phyloP scores from a whole-genome alignment of 129 eudicot genomes.

The Rutidosis leptorrhynchoides region DNA sequence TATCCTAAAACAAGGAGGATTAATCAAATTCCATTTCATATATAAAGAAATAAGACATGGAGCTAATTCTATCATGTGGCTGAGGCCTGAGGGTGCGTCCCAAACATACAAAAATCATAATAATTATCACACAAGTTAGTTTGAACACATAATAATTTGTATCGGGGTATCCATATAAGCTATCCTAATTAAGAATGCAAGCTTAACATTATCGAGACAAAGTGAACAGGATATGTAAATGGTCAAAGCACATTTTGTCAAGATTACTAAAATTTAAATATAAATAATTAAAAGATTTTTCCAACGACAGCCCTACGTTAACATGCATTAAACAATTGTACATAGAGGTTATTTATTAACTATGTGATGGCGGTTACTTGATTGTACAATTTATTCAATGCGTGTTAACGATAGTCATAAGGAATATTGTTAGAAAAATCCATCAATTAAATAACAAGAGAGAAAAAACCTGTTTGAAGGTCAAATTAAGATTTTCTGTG shows the following conservation, averaged over 20 bases:
- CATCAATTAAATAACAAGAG: conserved; percentile 24
- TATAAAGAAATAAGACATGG: background rate
- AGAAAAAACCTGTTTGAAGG: conserved; percentile 85
- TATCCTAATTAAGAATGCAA: background rate
- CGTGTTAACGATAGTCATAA: too few relatives aligned
- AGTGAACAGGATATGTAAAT: background rate
- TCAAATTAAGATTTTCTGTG: conserved; percentile 68
- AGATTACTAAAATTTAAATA: too few relatives aligned
- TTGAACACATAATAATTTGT: too few relatives aligned
- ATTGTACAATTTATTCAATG: too few relatives aligned
- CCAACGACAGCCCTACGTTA: too few relatives aligned
- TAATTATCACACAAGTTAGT: background rate
- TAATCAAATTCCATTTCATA: conserved; percentile 1
- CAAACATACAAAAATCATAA: background rate
- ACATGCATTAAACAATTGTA: too few relatives aligned
- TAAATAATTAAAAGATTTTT: too few relatives aligned
- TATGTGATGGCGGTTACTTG: too few relatives aligned
- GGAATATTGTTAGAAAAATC: too few relatives aligned
- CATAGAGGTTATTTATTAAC: too few relatives aligned
- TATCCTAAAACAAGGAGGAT: conserved; percentile 28
- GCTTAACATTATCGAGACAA: conserved; percentile 5
- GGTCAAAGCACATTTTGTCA: background rate
- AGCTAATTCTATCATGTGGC: background rate
- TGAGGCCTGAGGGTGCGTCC: background rate
- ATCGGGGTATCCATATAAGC: conserved; percentile 9